These are phyloP conservation scores for Westerdykella ornata DNA, from an alignment of 2,329 filamentous ascomycete species.

Conservation along the genomic window DNA sequence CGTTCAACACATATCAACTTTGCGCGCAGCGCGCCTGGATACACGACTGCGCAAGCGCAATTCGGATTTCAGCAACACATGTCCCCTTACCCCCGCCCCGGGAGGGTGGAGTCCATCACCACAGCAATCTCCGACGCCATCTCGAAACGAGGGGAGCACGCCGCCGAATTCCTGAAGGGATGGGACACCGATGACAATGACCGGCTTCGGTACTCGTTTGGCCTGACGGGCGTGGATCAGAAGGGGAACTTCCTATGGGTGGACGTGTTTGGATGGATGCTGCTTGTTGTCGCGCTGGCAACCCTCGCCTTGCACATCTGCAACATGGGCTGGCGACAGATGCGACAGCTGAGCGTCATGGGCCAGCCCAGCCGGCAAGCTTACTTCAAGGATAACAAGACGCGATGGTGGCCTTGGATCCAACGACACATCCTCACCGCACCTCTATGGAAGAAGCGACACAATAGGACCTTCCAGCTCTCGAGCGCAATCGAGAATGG, in stretches of 20 bases:
- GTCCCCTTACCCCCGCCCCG: slow-evolving; percentile 20
- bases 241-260: slow-evolving; percentile 43
- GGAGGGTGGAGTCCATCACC: slow-evolving; percentile 15
- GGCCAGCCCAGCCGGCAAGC: slow-evolving; percentile 36
- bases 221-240: slow-evolving; percentile 46
- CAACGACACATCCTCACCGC: slow-evolving; percentile 61
- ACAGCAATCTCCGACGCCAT: slow-evolving; percentile 2
- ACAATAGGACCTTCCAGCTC: slow-evolving; percentile 68
- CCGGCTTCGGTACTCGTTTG: slow-evolving; percentile 37
- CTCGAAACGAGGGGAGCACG: slow-evolving; percentile 12
- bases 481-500: slow-evolving; percentile 63
- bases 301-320: slow-evolving; percentile 39
- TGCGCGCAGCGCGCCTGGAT: too few relatives aligned
- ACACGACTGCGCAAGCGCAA: not conserved
- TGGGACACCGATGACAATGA: slow-evolving; percentile 28
- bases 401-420: slow-evolving; percentile 50
- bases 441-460: slow-evolving; percentile 65
- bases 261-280: slow-evolving; percentile 39
- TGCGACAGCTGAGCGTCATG: slow-evolving; percentile 43
- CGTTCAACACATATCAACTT: too few relatives aligned
- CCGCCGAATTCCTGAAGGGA: slow-evolving; percentile 15
- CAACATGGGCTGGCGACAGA: slow-evolving; percentile 40
- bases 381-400: slow-evolving; percentile 44
- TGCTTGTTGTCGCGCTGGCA: slow-evolving; percentile 26
- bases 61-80: slow-evolving; percentile 11